phyloP scores from a whole-genome alignment of 306 rosid species.

The Heteromeles arbutifolia region DNA sequence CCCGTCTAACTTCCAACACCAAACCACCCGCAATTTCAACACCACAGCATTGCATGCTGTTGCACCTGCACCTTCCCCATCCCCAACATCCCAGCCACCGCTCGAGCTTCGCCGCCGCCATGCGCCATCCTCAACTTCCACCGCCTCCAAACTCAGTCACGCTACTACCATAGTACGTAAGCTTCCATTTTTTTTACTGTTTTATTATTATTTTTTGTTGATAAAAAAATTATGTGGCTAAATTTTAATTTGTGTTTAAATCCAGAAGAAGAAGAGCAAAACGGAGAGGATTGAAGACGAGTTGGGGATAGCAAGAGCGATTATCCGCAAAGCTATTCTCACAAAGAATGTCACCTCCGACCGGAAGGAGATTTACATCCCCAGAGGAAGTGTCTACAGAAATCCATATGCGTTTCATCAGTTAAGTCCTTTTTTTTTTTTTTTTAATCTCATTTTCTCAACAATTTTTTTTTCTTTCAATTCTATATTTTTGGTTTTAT shows the following conservation, averaged over 20 bases:
- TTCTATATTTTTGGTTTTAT: background rate
- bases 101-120: background rate
- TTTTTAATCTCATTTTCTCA: background rate
- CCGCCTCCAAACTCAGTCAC: background rate
- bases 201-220: background rate
- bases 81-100: background rate
- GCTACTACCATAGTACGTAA: background rate
- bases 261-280: background rate
- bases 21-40: background rate
- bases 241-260: background rate
- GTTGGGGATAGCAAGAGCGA: slow-evolving; percentile 8
- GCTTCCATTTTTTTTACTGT: background rate
- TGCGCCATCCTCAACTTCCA: background rate
- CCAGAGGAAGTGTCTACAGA: slow-evolving; percentile 16
- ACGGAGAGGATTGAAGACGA: slow-evolving; percentile 16
- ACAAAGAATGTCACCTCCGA: slow-evolving; percentile 8
- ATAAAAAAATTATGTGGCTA: background rate
- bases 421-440: background rate
- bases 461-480: no score
- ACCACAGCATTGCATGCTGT: background rate
- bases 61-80: slow-evolving; percentile 3
- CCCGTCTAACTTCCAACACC: background rate
- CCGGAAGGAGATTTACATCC: slow-evolving; percentile 10
- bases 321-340: slow-evolving; percentile 1
- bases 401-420: slow-evolving; percentile 24